Conservation (phyloP, 2,329 filamentous ascomycete genomes). For the Bipolaris cookei region DNA sequence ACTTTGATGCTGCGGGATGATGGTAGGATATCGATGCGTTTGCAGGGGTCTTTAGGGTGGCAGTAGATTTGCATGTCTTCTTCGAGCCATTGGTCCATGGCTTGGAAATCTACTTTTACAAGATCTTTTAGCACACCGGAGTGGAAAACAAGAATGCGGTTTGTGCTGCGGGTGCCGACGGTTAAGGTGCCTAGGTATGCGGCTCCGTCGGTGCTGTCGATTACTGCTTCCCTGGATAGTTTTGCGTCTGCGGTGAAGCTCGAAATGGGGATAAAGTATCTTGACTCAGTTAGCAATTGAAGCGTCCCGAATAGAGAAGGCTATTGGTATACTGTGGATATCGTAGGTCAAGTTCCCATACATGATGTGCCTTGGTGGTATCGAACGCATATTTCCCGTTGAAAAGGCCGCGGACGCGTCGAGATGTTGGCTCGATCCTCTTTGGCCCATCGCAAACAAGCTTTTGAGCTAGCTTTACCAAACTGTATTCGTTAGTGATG, state of each 20-base stretch:
- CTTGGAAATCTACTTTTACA: slow-evolving; percentile 41
- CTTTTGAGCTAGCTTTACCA: slow-evolving; percentile 51
- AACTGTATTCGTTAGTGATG: slow-evolving; percentile 32
- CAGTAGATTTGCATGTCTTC: slow-evolving; percentile 65
- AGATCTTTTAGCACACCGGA: slow-evolving; percentile 31
- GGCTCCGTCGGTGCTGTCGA: slow-evolving; percentile 28
- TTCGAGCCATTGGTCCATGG: slow-evolving; percentile 59
- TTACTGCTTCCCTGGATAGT: slow-evolving; percentile 16
- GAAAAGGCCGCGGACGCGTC: slow-evolving; percentile 44
- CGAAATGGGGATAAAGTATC: slow-evolving; percentile 39
- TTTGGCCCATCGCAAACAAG: slow-evolving; percentile 51
- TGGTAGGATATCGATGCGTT: slow-evolving; percentile 66
- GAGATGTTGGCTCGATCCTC: slow-evolving; percentile 34
- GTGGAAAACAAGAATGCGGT: slow-evolving; percentile 39
- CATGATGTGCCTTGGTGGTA: slow-evolving; percentile 41
- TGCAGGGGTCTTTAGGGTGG: slow-evolving; percentile 72
- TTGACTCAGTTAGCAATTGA: slow-evolving; percentile 9
- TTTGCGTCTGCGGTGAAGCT: slow-evolving; percentile 29
- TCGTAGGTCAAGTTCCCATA: slow-evolving; percentile 47
- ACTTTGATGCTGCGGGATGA: slow-evolving; percentile 63
- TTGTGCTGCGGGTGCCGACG: slow-evolving; percentile 25
- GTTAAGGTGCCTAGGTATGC: slow-evolving; percentile 33
- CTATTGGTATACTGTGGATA: slow-evolving; percentile 40
- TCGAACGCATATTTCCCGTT: slow-evolving; percentile 45
- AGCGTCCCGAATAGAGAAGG: neutral